A percentile compares a stretch with the other conserved stretches of the same genome.
Conservation (phyloP, 2,329 filamentous ascomycete genomes). For the Fusarium austroafricanum region DNA sequence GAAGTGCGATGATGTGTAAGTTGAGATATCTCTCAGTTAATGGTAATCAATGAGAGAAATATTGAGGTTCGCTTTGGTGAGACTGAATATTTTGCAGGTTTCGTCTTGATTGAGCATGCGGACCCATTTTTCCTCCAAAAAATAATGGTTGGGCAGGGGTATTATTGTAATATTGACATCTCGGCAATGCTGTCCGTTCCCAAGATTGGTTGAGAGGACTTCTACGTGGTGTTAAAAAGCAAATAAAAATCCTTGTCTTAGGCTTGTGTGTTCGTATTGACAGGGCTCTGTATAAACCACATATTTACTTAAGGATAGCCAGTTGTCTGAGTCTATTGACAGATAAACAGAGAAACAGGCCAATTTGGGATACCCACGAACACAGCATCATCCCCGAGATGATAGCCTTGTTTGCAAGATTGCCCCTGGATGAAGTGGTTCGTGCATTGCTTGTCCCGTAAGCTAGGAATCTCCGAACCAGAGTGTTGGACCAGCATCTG, state of each 20-base stretch:
- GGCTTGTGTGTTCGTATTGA: constrained; percentile 4
- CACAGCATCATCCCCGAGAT: constrained; percentile 24
- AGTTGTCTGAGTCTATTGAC: not conserved
- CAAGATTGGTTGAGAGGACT: constrained; percentile 18
- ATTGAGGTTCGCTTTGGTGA: not conserved
- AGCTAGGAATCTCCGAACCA: constrained; percentile 23
- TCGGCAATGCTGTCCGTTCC: constrained; percentile 20
- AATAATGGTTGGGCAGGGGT: constrained; percentile 9
- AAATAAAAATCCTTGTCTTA: constrained; percentile 22
- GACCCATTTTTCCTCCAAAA: not conserved
- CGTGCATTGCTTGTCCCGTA: constrained; percentile 29
- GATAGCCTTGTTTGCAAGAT: constrained; percentile 17
- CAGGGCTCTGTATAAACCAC: not conserved
- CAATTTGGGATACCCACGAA: constrained; percentile 14
- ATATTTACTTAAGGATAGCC: not conserved
- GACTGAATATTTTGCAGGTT: not conserved
- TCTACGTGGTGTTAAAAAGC: constrained; percentile 28
- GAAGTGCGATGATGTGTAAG: not conserved
- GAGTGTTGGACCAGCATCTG: constrained; percentile 26
- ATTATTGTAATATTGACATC: constrained; percentile 4
- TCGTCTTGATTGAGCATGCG: constrained; percentile 1
- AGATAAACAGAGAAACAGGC: not conserved
- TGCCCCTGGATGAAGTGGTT: constrained; percentile 22
- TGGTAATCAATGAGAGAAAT: not conserved
- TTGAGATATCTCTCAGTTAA: no score